Percentiles rank a stretch among this genome's conserved stretches.
phyloP scores from a whole-genome alignment of 1,139 yeast genomes.

The Candida albicans region DNA sequence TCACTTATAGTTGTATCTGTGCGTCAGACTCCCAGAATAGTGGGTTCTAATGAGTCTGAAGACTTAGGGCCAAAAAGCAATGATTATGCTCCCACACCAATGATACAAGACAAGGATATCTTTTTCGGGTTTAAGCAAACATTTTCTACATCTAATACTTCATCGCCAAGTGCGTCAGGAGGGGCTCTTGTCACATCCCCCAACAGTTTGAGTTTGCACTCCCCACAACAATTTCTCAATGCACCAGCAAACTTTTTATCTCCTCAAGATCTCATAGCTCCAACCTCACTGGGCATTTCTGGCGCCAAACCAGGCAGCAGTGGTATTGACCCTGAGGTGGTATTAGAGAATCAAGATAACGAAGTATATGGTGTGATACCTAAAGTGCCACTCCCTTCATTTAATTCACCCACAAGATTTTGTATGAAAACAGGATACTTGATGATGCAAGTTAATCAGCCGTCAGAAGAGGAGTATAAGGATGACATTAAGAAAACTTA shows the following conservation, averaged over 20 bases:
- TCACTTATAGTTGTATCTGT: slow-evolving; percentile 76
- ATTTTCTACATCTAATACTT: slow-evolving; percentile 22
- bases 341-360: slow-evolving; percentile 50
- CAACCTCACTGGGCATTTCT: slow-evolving; percentile 9
- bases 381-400: slow-evolving; percentile 59
- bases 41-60: slow-evolving; percentile 29
- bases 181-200: slow-evolving; percentile 38
- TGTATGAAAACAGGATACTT: slow-evolving; percentile 75
- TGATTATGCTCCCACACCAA: neutral
- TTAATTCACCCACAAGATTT: slow-evolving; percentile 68
- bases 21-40: slow-evolving; percentile 58
- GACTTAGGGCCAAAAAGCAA: neutral
- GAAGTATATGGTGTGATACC: slow-evolving; percentile 67
- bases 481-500: slow-evolving; percentile 17
- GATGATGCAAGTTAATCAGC: slow-evolving; percentile 33
- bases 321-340: slow-evolving; percentile 30
- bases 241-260: slow-evolving; percentile 37
- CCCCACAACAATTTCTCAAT: slow-evolving; percentile 42
- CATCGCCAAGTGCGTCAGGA: slow-evolving; percentile 26
- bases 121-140: slow-evolving; percentile 20
- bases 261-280: slow-evolving; percentile 25
- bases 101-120: slow-evolving; percentile 11
- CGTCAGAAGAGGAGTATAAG: neutral
- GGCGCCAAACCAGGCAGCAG: neutral
- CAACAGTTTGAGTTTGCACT: slow-evolving; percentile 32